Evolutionary conservation across 1,284 basidiomycete species (phyloP).

Genomic region (Apiotrichum veenhuisii): DNA sequence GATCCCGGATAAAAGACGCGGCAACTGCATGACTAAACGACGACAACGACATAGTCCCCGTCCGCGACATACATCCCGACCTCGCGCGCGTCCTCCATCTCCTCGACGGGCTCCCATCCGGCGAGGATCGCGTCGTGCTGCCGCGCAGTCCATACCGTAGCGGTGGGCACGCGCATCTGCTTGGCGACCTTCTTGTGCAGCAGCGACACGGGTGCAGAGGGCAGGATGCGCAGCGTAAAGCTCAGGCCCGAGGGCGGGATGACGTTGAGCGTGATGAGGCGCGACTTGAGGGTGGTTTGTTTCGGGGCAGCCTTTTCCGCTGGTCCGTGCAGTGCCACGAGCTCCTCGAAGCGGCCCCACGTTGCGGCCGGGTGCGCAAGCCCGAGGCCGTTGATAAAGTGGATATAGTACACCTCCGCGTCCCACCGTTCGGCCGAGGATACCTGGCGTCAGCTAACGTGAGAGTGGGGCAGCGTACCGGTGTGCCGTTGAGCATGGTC

Average conservation of each 20-base stretch:
- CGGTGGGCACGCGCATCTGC: constrained; percentile 3
- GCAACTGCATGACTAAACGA: no score
- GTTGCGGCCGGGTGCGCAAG: background rate
- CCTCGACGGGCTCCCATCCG: constrained; percentile 19
- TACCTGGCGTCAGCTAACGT: constrained; percentile 54
- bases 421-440: constrained; percentile 71
- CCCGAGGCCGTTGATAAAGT: constrained; percentile 51
- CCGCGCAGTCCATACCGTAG: constrained; percentile 10
- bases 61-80: constrained; percentile 22
- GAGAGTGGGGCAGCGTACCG: constrained; percentile 51
- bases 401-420: constrained; percentile 79
- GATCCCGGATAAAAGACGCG: no score
- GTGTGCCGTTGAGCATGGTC: constrained; percentile 62
- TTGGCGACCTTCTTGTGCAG: constrained; percentile 10
- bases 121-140: constrained; percentile 3
- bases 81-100: constrained; percentile 19
- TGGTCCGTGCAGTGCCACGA: constrained; percentile 22
- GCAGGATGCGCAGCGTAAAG: constrained; percentile 15
- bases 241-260: constrained; percentile 17
- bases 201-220: constrained; percentile 4
- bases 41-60: constrained; percentile 15
- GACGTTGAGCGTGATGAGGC: constrained; percentile 25
- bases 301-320: background rate
- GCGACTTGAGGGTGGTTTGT: constrained; percentile 24
- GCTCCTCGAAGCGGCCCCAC: constrained; percentile 34